phyloP scores from a whole-genome alignment of 495 filamentous ascomycete species.

The Aspergillus kassunensis region DNA sequence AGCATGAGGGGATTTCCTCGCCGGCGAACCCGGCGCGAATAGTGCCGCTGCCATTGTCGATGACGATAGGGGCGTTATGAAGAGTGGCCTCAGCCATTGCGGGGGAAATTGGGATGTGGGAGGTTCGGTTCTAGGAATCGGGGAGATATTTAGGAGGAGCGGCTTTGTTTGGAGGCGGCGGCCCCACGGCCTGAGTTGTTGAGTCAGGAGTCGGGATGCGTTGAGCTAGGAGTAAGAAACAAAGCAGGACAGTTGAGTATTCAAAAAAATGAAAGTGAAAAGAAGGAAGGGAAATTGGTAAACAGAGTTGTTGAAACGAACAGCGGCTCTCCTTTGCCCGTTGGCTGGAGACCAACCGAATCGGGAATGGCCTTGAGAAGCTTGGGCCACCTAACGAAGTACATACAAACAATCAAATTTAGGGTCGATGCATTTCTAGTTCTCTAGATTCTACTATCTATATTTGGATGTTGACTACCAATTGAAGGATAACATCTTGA shows the following conservation, averaged over 20 bases:
- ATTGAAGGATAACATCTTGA: not conserved
- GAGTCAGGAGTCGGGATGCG: constrained; percentile 8
- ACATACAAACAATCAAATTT: not conserved
- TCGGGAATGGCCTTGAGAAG: constrained; percentile 25
- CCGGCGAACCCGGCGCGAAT: constrained; percentile 97
- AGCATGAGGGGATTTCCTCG: constrained; percentile 91
- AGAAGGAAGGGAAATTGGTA: not conserved
- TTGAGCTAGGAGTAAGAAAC: not conserved
- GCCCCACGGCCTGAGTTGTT: constrained; percentile 34
- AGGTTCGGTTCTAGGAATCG: constrained; percentile 7
- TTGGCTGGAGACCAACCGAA: constrained; percentile 10
- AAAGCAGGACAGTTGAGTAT: not conserved
- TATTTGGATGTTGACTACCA: no score
- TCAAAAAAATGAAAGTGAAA: not conserved
- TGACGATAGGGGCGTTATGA: constrained; percentile 95
- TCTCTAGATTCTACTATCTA: no score
- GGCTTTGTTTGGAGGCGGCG: constrained; percentile 21
- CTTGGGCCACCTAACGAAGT: constrained; percentile 34
- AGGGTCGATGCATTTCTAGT: no score
- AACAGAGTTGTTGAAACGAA: constrained; percentile 11
- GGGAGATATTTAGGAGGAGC: constrained; percentile 17
- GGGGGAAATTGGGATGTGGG: constrained; percentile 30
- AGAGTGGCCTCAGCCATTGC: constrained; percentile 74
- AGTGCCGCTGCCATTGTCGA: constrained; percentile 98
- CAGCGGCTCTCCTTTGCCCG: constrained; percentile 10